phyloP scores from a whole-genome alignment of 2,329 filamentous ascomycete genomes.

The Akanthomyces dipterigenus region DNA sequence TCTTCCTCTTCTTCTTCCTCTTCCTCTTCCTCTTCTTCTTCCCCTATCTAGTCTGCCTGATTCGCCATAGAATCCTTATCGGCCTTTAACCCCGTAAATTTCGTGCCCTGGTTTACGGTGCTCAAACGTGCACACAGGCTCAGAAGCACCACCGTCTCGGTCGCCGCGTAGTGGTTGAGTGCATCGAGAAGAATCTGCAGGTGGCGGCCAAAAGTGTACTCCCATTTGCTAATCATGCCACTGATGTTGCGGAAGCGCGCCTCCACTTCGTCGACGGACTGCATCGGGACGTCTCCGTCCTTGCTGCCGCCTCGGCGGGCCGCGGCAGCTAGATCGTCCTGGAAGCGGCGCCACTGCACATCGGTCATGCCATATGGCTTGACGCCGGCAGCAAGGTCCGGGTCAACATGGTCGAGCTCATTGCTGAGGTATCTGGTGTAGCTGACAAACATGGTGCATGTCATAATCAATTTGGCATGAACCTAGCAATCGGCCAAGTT shows the following conservation, averaged over 20 bases:
- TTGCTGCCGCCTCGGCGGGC: slow-evolving; percentile 23
- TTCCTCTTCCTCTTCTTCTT: not conserved
- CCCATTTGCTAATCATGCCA: slow-evolving; percentile 85
- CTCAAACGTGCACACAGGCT: slow-evolving; percentile 79
- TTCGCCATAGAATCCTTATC: slow-evolving; percentile 42
- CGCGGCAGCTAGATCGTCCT: slow-evolving; percentile 39
- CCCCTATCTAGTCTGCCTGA: not conserved
- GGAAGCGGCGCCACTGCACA: slow-evolving; percentile 55
- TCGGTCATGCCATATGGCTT: slow-evolving; percentile 54
- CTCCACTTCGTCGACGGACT: slow-evolving; percentile 31
- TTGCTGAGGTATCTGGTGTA: slow-evolving; percentile 83
- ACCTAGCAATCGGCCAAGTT: slow-evolving; percentile 50
- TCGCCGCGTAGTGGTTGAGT: slow-evolving; percentile 94
- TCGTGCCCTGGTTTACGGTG: slow-evolving; percentile 71
- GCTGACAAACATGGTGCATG: slow-evolving; percentile 86
- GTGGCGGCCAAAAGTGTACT: slow-evolving; percentile 86
- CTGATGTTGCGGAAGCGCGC: slow-evolving; percentile 66
- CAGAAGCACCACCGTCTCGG: slow-evolving; percentile 89
- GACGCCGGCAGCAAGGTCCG: slow-evolving; percentile 59
- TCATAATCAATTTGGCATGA: slow-evolving; percentile 93
- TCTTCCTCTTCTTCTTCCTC: too few relatives aligned
- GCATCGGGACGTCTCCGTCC: slow-evolving; percentile 23
- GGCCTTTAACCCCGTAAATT: slow-evolving; percentile 52
- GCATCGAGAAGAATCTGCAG: slow-evolving; percentile 91
- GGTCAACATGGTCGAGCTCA: slow-evolving; percentile 76